These are phyloP conservation scores for Arabidopsis lyrata DNA, from an alignment of 441 rosid species.

Conservation along the genomic window DNA sequence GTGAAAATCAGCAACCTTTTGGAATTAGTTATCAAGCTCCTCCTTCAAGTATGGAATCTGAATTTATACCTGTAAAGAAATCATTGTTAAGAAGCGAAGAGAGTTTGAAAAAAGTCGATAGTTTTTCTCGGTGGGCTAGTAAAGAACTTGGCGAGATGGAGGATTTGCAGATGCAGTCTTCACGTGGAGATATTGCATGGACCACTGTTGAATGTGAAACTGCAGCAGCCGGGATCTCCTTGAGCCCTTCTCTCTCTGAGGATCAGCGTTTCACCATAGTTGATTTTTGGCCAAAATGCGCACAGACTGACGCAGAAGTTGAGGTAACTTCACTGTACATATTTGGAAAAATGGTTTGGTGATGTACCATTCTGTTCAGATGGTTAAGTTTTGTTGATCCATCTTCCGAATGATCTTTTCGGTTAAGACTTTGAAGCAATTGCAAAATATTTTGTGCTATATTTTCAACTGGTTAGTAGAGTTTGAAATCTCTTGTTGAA, in stretches of 20 bases:
- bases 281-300: constrained; percentile 85
- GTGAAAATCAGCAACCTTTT: constrained; percentile 52
- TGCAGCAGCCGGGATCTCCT: constrained; percentile 60
- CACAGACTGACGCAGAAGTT: constrained; percentile 65
- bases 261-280: constrained; percentile 88
- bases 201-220: constrained; percentile 71
- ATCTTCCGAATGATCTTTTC: background rate
- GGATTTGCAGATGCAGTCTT: constrained; percentile 75
- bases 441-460: background rate
- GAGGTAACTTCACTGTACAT: constrained; percentile 58
- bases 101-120: constrained; percentile 86
- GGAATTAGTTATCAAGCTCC: constrained; percentile 48
- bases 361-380: constrained; percentile 1
- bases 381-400: background rate
- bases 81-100: constrained; percentile 66
- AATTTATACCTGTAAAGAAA: constrained; percentile 49
- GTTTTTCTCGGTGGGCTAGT: constrained; percentile 89
- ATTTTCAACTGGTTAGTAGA: constrained; percentile 1
- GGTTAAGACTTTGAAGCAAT: constrained; percentile 1
- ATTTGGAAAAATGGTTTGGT: constrained; percentile 14
- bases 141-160: constrained; percentile 88
- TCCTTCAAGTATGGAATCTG: constrained; percentile 48
- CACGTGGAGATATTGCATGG: constrained; percentile 72
- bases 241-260: constrained; percentile 88
- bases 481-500: constrained; percentile 9